Evolutionary conservation across 495 filamentous ascomycete genomes (phyloP).

Genomic region (Lepidopterella palustris): DNA sequence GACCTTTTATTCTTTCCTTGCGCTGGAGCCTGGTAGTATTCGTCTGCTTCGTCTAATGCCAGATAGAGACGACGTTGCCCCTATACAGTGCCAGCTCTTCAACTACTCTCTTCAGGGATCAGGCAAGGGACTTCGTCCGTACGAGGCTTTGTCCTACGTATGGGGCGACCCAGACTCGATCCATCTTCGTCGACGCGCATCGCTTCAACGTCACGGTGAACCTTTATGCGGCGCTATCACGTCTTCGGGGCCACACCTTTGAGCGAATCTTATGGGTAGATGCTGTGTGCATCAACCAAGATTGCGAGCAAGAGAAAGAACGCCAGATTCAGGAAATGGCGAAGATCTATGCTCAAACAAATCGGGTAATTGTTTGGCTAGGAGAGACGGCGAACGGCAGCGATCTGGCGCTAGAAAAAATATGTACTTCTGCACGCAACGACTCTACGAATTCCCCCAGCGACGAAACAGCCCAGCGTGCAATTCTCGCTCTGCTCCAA

Average conservation of each 20-base stretch:
- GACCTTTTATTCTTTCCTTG: slow-evolving; percentile 1
- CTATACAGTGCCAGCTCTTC: neutral
- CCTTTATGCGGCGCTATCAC: neutral
- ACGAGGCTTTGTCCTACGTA: no score
- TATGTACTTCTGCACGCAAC: neutral
- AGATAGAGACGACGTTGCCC: neutral
- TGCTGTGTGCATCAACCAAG: neutral
- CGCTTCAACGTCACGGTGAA: neutral
- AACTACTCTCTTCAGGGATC: neutral
- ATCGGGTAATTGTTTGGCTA: slow-evolving; percentile 6
- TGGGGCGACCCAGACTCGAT: neutral
- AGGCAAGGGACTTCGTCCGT: slow-evolving; percentile 1
- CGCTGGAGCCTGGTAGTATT: no score
- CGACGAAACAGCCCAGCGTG: neutral
- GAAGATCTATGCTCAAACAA: slow-evolving; percentile 3
- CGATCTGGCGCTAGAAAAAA: neutral
- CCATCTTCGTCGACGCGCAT: neutral
- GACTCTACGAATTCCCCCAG: neutral
- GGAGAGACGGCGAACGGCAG: neutral
- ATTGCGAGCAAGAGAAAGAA: neutral
- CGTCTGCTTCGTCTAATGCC: slow-evolving; percentile 7
- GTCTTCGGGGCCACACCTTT: neutral
- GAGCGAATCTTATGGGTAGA: slow-evolving; percentile 6
- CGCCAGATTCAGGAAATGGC: slow-evolving; percentile 5
- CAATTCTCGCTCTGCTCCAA: slow-evolving; percentile 23